phyloP scores from a whole-genome alignment of 2,329 filamentous ascomycete species.

The Colletotrichum sp. region DNA sequence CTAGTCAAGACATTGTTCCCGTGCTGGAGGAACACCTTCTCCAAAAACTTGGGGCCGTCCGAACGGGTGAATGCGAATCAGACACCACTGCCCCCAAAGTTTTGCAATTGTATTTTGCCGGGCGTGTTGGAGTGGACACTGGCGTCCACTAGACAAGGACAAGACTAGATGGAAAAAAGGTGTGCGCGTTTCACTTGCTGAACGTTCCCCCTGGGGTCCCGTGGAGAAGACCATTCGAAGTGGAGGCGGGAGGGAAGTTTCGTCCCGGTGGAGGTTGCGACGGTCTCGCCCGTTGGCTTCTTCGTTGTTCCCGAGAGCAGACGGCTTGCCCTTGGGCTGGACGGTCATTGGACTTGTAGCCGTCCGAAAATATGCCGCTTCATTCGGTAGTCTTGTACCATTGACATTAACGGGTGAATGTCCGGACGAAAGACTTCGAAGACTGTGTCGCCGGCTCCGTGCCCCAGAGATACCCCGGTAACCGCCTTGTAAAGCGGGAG shows the following conservation, averaged over 20 bases:
- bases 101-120: constrained; percentile 13
- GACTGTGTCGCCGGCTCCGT: not conserved
- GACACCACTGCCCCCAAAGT: not conserved
- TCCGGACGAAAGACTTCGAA: not conserved
- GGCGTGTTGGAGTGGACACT: constrained; percentile 2
- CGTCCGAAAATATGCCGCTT: not conserved
- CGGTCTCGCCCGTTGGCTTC: constrained; percentile 5
- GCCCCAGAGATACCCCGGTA: not conserved
- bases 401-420: not conserved
- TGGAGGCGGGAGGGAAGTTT: constrained; percentile 8
- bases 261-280: not conserved
- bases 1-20: not conserved
- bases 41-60: constrained; percentile 3
- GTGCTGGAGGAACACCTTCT: not conserved
- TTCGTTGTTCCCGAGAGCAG: not conserved
- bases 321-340: not conserved
- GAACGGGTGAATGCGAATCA: constrained; percentile 4
- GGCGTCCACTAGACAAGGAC: constrained; percentile 11
- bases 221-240: constrained; percentile 2
- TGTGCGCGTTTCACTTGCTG: constrained; percentile 2
- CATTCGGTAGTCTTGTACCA: not conserved
- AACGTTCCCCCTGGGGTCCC: constrained; percentile 10
- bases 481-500: not conserved
- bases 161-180: constrained; percentile 1
- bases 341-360: too few species aligned